Percentiles rank a stretch among this genome's conserved stretches.
Conservation (phyloP, 1,139 yeast genomes). For the Maudiozyma humilis region DNA sequence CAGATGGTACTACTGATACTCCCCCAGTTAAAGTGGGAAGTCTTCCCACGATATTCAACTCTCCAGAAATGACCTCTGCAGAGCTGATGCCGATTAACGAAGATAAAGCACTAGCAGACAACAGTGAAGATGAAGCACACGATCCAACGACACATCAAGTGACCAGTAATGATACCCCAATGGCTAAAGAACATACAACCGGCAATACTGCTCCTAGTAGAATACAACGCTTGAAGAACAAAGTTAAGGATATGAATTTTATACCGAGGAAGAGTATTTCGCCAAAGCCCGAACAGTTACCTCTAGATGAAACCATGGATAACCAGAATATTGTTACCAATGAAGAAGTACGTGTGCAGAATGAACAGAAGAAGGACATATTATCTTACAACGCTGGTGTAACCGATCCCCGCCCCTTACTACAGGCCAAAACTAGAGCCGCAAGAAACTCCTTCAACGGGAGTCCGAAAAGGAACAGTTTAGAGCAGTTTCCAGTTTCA, state of each 20-base stretch:
- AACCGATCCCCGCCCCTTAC: not conserved
- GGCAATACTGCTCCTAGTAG: not conserved
- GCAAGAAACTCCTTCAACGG: not conserved
- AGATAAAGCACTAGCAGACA: not conserved
- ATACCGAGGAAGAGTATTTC: slow-evolving; percentile 1
- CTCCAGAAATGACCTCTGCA: not conserved
- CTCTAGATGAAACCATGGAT: no score
- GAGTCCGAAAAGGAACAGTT: slow-evolving; percentile 2
- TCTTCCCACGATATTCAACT: not conserved
- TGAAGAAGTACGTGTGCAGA: no score
- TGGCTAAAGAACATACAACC: no score
- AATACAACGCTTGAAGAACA: slow-evolving; percentile 11
- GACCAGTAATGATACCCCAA: no score
- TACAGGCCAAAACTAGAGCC: not conserved
- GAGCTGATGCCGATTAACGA: not conserved
- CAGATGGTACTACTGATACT: no score
- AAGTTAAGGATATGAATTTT: slow-evolving; percentile 10
- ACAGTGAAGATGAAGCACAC: not conserved
- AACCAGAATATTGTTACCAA: no score
- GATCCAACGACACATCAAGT: not conserved
- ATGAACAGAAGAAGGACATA: no score
- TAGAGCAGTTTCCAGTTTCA: slow-evolving; percentile 5
- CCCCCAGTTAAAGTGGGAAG: not conserved
- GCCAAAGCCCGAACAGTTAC: no score
- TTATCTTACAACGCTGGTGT: no score